A percentile compares a stretch with the other conserved stretches of the same genome.
Conservation (phyloP, 2,329 filamentous ascomycete species). For the Rutstroemia sp. region DNA sequence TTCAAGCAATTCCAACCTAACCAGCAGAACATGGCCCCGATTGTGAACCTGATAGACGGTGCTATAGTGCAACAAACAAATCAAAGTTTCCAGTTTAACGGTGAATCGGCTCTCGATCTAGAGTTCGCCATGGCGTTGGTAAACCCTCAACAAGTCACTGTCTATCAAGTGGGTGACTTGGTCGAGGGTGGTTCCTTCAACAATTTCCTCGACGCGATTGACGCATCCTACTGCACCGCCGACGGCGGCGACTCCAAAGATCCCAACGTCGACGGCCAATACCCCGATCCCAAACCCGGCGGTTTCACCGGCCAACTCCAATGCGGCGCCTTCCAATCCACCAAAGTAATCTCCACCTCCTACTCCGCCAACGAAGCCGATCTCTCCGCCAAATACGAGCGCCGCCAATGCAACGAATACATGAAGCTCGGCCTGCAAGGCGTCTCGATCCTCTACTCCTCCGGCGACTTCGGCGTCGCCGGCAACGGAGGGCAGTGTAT, state of each 20-base stretch:
- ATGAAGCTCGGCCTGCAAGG: constrained; percentile 49
- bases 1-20: constrained; percentile 38
- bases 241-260: constrained; percentile 34
- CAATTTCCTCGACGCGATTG: constrained; percentile 34
- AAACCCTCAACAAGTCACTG: constrained; percentile 41
- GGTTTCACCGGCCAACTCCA: constrained; percentile 35
- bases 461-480: constrained; percentile 20
- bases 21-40: constrained; percentile 35
- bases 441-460: constrained; percentile 36
- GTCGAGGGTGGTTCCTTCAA: constrained; percentile 23
- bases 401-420: constrained; percentile 47
- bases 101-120: constrained; percentile 32
- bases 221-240: constrained; percentile 39
- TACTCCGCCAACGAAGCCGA: constrained; percentile 48
- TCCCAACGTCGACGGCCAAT: constrained; percentile 31
- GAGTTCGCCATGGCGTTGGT: constrained; percentile 42
- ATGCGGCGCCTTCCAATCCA: constrained; percentile 38
- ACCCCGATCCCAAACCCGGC: constrained; percentile 26
- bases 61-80: constrained; percentile 31
- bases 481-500: constrained; percentile 29
- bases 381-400: constrained; percentile 39
- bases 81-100: constrained; percentile 35
- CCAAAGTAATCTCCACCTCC: constrained; percentile 48
- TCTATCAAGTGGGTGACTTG: constrained; percentile 40
- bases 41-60: constrained; percentile 30